Base-by-base conservation (phyloP, 345 rosid species). In the Turritis glabra region DNA sequence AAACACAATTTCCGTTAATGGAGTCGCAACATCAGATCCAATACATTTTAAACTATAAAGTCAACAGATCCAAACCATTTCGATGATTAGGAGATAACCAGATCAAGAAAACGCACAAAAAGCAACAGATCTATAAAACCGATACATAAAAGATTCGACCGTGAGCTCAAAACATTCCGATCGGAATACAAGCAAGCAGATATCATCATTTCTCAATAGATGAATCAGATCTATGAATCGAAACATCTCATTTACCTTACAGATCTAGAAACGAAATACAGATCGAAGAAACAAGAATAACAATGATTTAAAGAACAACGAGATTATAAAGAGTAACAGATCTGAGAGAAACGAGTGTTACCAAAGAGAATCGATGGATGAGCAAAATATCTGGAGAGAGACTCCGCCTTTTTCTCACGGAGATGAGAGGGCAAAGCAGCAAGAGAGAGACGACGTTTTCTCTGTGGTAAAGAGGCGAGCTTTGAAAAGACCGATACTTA, bases 341-440 rank as follows among this genome's bases (percentile, higher is more conserved):
- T 77, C 74, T 76, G 71, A 76, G 69, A 69, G 58, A 77, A 27
- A 44, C 18, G 51, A 52, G 14, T 13, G 17, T 1, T 60, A 73
- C 67, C 74, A 14, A 56, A 23, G 17, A 53, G 12, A 79, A 68
- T 46, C 17, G 75, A 72, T 12, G 74, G 71, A 62, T 26, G 51
- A 21, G 58, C 66, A 4, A 10, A 63, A 64, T 37, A 40, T 19
- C 61, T 37, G 79, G 84, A 80, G 35, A 17, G 18, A 76, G 5
- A 44, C 79, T 71, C 83, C 77, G 80, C 81, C 85, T 64, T 74
- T 76, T 69, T 58, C 79, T 80, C 73, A 64, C 71, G 21, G 72
- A 77, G 41, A 46, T 51, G 68, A 69, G 69, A 62, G 66, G 77
- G 50, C 50, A 22, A 44, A 44, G 50, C 38, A 33, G 30, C 46